These are phyloP conservation scores for Pseudocercospora pini-densiflorae DNA, from an alignment of 2,329 filamentous ascomycete species.

Conservation along the genomic window DNA sequence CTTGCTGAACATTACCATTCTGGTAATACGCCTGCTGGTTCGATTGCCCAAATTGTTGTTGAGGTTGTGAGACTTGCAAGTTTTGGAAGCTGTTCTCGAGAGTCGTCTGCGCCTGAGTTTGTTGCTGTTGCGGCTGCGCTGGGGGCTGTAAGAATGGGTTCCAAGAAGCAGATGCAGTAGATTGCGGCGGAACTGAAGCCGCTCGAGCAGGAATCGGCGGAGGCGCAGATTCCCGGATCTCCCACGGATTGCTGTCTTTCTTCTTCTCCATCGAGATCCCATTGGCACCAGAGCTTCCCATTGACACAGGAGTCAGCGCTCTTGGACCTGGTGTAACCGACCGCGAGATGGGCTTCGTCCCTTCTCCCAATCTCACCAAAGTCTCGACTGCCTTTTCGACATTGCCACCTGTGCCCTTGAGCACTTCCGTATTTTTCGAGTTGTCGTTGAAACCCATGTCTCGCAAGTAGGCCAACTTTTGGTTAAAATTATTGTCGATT, in stretches of 20 bases:
- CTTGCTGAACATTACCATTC: constrained; percentile 28
- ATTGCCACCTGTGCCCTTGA: constrained; percentile 84
- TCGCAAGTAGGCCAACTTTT: constrained; percentile 75
- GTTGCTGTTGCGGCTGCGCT: constrained; percentile 31
- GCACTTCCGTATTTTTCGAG: constrained; percentile 76
- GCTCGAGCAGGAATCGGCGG: constrained; percentile 36
- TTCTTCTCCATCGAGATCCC: constrained; percentile 50
- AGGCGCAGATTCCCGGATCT: constrained; percentile 45
- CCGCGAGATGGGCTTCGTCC: constrained; percentile 49
- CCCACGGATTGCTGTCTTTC: constrained; percentile 49
- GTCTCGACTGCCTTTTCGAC: constrained; percentile 85
- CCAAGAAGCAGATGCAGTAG: constrained; percentile 51
- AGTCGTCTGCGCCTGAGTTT: constrained; percentile 18
- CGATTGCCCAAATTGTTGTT: constrained; percentile 5
- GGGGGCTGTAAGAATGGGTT: constrained; percentile 69
- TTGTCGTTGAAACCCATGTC: constrained; percentile 94
- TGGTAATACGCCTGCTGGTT: constrained; percentile 33
- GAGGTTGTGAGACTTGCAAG: constrained; percentile 63
- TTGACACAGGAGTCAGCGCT: constrained; percentile 47
- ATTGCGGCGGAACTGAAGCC: constrained; percentile 39
- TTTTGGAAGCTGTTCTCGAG: constrained; percentile 64
- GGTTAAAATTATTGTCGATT: constrained; percentile 70
- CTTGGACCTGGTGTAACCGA: constrained; percentile 38
- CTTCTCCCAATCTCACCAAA: constrained; percentile 80
- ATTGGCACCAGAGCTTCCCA: constrained; percentile 50